Percentiles rank a stretch among this genome's conserved stretches.
phyloP scores from a whole-genome alignment of 257 asterid genomes.

The Solanum virginianum region DNA sequence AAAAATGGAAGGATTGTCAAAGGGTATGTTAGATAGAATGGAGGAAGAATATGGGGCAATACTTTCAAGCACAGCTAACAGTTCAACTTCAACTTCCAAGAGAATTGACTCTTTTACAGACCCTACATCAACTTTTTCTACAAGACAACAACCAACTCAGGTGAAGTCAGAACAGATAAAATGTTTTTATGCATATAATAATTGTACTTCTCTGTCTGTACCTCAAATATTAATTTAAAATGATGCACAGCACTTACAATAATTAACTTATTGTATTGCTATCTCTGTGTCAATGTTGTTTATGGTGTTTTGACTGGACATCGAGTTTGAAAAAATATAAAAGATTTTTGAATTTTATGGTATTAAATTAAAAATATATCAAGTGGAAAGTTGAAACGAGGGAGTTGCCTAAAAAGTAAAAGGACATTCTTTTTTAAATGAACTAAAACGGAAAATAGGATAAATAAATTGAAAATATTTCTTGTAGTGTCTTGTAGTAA shows the following conservation, averaged over 20 bases:
- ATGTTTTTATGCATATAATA: neutral
- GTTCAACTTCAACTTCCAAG: conserved; percentile 57
- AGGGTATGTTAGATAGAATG: conserved; percentile 32
- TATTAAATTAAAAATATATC: neutral
- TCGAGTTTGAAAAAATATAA: neutral
- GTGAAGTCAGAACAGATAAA: neutral
- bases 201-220: conserved; percentile 2
- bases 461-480: neutral
- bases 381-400: neutral
- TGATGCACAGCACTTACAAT: neutral
- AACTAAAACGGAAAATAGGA: no score
- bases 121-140: conserved; percentile 9
- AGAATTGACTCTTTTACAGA: conserved; percentile 24
- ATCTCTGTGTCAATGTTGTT: neutral
- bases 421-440: no score
- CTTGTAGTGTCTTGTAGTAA: neutral
- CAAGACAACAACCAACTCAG: conserved; percentile 27
- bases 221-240: neutral
- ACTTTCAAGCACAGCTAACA: conserved; percentile 22
- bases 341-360: neutral
- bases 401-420: neutral
- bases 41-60: conserved; percentile 43
- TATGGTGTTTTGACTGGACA: neutral
- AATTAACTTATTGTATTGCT: neutral
- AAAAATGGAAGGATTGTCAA: conserved; percentile 43